Base-by-base conservation (phyloP, 2,329 filamentous ascomycete species). In the Aspergillus novofumigatus region DNA sequence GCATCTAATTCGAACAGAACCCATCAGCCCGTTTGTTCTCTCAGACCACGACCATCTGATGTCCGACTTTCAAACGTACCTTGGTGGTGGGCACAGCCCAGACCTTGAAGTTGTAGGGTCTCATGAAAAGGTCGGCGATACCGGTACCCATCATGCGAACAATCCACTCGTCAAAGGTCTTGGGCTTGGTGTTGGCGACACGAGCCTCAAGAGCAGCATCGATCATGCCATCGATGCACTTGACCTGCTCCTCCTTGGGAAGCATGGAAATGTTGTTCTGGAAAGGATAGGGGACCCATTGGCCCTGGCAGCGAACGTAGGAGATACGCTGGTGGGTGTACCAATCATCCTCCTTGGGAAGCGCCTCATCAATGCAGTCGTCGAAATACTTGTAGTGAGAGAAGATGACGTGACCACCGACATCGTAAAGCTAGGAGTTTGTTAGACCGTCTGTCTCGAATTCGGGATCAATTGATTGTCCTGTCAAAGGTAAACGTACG, bases 381-480 rank as follows among this genome's bases (percentile, higher is more conserved):
- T 99, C 94, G 77, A 99, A 99, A 86, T 99, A 99, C 82, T 97
- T 97, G 89, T 99, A 99, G 86, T 97, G 92, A 69, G 92, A 97
- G 85, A 97, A 97, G 81, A 97, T 97, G 79, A 97, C 92, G 80
- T 97, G 92, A 69, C 92, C 92, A 75, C 92, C 92, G 69, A 99
- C 94, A 80, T 99, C 94, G 85, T 97, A 99, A 70, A 99, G 86
- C 93, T 96, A 72, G 51, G 42, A 59, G 59, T 58, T 58, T 29
- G 52, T 59, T 66, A 52, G 63, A 63, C 50, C 10, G 38, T 52
- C n/a, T 14, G 23, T 26, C 21, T n/a, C 26, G 21, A 55, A 28
- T 25, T 20, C 25, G 47, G n/a, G 10, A 49, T 45, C 14, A 21
- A 28, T 10, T 26, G 32, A 41, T 52, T 51, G 38, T 51, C 7